Conservation (phyloP, 1,284 basidiomycete genomes). For the Garcileccinum viscosum region DNA sequence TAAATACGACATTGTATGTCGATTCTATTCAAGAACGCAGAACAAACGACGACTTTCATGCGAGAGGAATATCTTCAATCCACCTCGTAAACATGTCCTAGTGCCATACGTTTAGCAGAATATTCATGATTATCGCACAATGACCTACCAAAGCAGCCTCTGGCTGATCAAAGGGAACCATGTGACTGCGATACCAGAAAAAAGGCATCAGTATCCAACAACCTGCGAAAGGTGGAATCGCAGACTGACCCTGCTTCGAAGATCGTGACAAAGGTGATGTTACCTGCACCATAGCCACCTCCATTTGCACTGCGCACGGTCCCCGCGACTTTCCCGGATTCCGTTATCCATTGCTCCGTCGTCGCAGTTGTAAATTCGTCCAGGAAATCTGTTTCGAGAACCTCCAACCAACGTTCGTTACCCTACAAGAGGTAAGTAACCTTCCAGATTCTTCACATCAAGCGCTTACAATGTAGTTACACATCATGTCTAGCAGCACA, state of each 20-base stretch:
- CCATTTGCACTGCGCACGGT: slow-evolving; percentile 69
- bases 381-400: slow-evolving; percentile 66
- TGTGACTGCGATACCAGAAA: slow-evolving; percentile 58
- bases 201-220: slow-evolving; percentile 11
- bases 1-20: slow-evolving; percentile 7
- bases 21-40: not conserved
- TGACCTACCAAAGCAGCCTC: slow-evolving; percentile 71
- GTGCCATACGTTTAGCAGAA: not conserved
- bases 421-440: slow-evolving; percentile 50
- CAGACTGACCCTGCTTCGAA: slow-evolving; percentile 72
- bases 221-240: not conserved
- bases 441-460: slow-evolving; percentile 28
- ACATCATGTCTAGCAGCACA: slow-evolving; percentile 70
- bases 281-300: slow-evolving; percentile 66
- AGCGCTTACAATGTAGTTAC: slow-evolving; percentile 69
- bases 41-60: slow-evolving; percentile 7
- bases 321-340: slow-evolving; percentile 55
- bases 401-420: slow-evolving; percentile 73
- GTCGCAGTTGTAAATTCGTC: slow-evolving; percentile 64
- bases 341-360: slow-evolving; percentile 61
- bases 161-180: slow-evolving; percentile 87
- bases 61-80: slow-evolving; percentile 48
- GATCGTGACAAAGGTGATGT: slow-evolving; percentile 77
- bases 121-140: not conserved
- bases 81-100: slow-evolving; percentile 44